These are phyloP conservation scores for Neurospora sp. DNA, from an alignment of 495 filamentous ascomycete genomes.

Conservation along the genomic window DNA sequence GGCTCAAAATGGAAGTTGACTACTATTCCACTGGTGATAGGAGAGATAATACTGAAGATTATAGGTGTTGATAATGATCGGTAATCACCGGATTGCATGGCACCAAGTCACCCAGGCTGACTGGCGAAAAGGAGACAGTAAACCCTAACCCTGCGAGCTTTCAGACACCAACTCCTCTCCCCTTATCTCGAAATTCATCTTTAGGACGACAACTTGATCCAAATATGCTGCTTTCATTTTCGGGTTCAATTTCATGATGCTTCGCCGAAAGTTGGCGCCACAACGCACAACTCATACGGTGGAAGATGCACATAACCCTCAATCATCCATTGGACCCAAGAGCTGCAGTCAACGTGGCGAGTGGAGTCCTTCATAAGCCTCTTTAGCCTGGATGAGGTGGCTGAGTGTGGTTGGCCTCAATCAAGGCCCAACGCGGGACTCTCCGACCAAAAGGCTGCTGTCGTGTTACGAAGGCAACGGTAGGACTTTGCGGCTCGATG, in stretches of 20 bases:
- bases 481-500: not conserved
- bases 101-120: not conserved
- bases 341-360: not conserved
- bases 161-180: not conserved
- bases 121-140: not conserved
- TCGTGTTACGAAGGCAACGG: not conserved
- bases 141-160: not conserved
- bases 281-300: not conserved
- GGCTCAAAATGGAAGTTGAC: not conserved
- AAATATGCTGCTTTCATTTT: not conserved
- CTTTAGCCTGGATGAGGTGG: not conserved
- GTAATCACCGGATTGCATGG: not conserved
- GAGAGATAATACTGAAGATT: not conserved
- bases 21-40: not conserved
- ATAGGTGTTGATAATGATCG: not conserved
- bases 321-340: not conserved
- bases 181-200: not conserved
- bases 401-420: not conserved
- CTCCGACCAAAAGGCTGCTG: not conserved
- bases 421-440: not conserved
- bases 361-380: not conserved
- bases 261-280: not conserved
- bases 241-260: not conserved
- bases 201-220: not conserved
- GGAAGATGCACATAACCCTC: not conserved